Evolutionary conservation across 768 basidiomycete genomes (phyloP), one percentile per base, ranked within the genome.

Genomic region (Erythrobasidium yunnanense): DNA sequence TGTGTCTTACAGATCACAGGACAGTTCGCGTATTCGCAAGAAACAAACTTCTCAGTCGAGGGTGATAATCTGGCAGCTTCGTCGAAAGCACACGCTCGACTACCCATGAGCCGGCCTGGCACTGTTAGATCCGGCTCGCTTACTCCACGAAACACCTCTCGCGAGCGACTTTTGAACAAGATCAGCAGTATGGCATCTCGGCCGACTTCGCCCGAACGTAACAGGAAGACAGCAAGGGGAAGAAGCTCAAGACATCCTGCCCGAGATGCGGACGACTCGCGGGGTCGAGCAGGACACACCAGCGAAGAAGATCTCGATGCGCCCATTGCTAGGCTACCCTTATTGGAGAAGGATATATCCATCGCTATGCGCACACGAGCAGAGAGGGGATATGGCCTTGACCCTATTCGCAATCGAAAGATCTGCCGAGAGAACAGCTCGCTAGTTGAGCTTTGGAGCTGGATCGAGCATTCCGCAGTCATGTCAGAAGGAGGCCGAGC

Each of bases 1-100:
- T 7, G 33, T 5, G 35, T 22, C 7, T 33, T 27, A 22, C 47
- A 63, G 60, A 50, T 30, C 23, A 50, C 60, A 33, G 60, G 60
- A 11, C 60, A 63, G 34, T 63, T 63, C 22, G 60, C 47, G 7
- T 63, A 63, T 23, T 63, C 60, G 18, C 52, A 49, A 49, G 60
- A 63, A 23, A 63, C 32, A 46, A 49, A 51, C 27, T 63, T 29
- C 33, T 33, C 29, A 29, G 60, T 63, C 7, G 60, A 63, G 49
- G 60, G 60, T 5, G 18, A 63, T 17, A 25, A 63, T 38, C 47
- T 63, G 23, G 60, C 60, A 23, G 47, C 38, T 49, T 2, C 23
- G n/a, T 2, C n/a, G 11, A 42, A 42, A 42, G 38, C 11, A 11
- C 46, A n/a, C 18, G 2, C 35, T 58, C 34, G n/a, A 29, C 56